Evolutionary conservation across 441 rosid species (phyloP).

Genomic region (Aquilaria agallochum): DNA sequence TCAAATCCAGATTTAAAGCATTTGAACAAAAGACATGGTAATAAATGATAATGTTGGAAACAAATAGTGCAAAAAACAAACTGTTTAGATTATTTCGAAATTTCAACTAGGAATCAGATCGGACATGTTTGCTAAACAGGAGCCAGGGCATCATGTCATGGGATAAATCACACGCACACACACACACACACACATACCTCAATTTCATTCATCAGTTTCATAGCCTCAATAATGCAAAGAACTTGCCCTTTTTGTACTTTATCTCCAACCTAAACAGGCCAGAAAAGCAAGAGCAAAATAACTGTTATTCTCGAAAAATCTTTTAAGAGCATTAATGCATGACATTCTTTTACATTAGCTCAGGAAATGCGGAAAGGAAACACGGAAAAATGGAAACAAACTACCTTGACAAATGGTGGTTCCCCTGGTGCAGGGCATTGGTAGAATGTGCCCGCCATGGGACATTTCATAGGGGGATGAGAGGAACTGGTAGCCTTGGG

Average conservation of each 20-base stretch:
- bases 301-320: too few species aligned
- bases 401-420: constrained; percentile 81
- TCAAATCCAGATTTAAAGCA: background rate
- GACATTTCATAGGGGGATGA: constrained; percentile 73
- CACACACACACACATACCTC: constrained; percentile 50
- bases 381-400: constrained; percentile 9
- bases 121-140: background rate
- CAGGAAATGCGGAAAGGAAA: constrained; percentile 5
- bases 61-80: background rate
- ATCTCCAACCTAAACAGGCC: constrained; percentile 64
- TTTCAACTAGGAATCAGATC: background rate
- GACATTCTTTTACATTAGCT: constrained; percentile 3
- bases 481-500: constrained; percentile 49
- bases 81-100: background rate
- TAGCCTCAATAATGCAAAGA: constrained; percentile 84
- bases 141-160: too few species aligned
- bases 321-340: too few species aligned
- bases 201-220: constrained; percentile 92
- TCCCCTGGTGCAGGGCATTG: constrained; percentile 76
- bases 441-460: constrained; percentile 93
- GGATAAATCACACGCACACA: too few species aligned
- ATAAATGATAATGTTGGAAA: background rate
- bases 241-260: constrained; percentile 92
- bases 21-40: background rate
- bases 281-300: constrained; percentile 2